These are phyloP conservation scores for Aaosphaeria pasadenensis DNA, from an alignment of 2,329 filamentous ascomycete species.

Conservation along the genomic window DNA sequence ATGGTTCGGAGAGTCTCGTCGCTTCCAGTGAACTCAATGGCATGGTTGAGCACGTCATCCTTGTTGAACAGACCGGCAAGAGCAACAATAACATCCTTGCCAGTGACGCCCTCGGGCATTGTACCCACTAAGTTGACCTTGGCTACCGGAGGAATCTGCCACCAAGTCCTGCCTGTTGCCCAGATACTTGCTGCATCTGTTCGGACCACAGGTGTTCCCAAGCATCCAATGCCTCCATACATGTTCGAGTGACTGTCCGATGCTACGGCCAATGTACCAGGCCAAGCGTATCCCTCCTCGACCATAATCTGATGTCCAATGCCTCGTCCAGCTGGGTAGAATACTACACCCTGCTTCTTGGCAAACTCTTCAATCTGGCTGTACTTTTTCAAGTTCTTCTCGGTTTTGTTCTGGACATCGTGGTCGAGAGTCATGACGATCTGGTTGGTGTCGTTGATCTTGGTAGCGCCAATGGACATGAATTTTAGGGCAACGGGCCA, in stretches of 20 bases:
- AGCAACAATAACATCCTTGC: conserved; percentile 91
- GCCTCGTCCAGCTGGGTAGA: conserved; percentile 73
- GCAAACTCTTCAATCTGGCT: conserved; percentile 78
- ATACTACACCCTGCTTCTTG: conserved; percentile 69
- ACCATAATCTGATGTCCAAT: conserved; percentile 94
- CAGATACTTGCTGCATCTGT: conserved; percentile 86
- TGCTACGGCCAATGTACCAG: conserved; percentile 77
- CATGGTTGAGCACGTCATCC: conserved; percentile 87
- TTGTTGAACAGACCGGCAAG: conserved; percentile 83
- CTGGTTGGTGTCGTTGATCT: conserved; percentile 68
- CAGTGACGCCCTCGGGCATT: conserved; percentile 76
- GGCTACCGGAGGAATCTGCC: conserved; percentile 80
- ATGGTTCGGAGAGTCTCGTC: conserved; percentile 73
- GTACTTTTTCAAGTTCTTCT: conserved; percentile 81
- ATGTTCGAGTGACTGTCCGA: conserved; percentile 76
- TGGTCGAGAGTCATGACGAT: conserved; percentile 84
- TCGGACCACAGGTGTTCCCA: conserved; percentile 79
- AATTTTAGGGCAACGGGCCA: conserved; percentile 76
- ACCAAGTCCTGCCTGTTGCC: conserved; percentile 83
- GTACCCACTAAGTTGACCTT: conserved; percentile 74
- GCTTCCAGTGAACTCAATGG: conserved; percentile 81
- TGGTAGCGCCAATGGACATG: conserved; percentile 75
- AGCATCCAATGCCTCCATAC: conserved; percentile 75
- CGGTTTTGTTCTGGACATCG: conserved; percentile 80
- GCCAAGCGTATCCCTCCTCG: conserved; percentile 82